Percentiles rank a stretch among this genome's conserved stretches.
Conservation (phyloP, 1,284 basidiomycete genomes). For the Fistulina hepatica region DNA sequence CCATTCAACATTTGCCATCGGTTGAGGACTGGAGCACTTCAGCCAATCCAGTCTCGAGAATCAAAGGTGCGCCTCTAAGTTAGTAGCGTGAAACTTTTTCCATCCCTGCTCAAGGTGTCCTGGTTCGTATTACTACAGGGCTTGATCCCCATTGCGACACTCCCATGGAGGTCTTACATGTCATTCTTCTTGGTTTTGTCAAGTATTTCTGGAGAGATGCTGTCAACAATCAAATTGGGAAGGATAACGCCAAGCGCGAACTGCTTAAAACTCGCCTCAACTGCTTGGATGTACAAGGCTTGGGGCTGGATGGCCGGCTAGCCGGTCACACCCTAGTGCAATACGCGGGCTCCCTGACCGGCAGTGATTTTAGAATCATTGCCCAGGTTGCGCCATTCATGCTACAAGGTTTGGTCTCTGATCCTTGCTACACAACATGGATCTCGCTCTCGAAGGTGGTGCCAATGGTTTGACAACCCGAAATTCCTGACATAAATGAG, state of each 20-base stretch:
- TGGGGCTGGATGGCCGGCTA: slow-evolving; percentile 20
- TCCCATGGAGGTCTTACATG: slow-evolving; percentile 27
- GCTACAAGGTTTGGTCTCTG: slow-evolving; percentile 14
- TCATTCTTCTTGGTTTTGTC: slow-evolving; percentile 25
- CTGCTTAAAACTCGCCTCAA: slow-evolving; percentile 21
- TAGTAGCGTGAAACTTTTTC: slow-evolving; percentile 1
- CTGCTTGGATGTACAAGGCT: slow-evolving; percentile 20
- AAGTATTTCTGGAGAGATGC: slow-evolving; percentile 29
- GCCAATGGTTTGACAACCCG: slow-evolving; percentile 25
- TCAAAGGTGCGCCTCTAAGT: slow-evolving; percentile 6
- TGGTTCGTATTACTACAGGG: slow-evolving; percentile 12
- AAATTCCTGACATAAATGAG: slow-evolving; percentile 23
- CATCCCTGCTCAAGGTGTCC: too few relatives aligned
- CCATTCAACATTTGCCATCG: slow-evolving; percentile 9
- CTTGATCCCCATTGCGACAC: slow-evolving; percentile 25
- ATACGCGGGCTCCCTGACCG: slow-evolving; percentile 26
- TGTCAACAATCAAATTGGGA: slow-evolving; percentile 17
- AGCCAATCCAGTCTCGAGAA: slow-evolving; percentile 8
- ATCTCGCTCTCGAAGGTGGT: slow-evolving; percentile 24
- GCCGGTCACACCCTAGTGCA: slow-evolving; percentile 22
- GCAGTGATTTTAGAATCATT: slow-evolving; percentile 29
- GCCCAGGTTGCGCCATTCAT: slow-evolving; percentile 24
- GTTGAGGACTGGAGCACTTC: slow-evolving; percentile 13
- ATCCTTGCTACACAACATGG: slow-evolving; percentile 19
- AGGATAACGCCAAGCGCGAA: slow-evolving; percentile 14